Base-by-base conservation (phyloP, 2,329 filamentous ascomycete species). In the Fusarium luffae region DNA sequence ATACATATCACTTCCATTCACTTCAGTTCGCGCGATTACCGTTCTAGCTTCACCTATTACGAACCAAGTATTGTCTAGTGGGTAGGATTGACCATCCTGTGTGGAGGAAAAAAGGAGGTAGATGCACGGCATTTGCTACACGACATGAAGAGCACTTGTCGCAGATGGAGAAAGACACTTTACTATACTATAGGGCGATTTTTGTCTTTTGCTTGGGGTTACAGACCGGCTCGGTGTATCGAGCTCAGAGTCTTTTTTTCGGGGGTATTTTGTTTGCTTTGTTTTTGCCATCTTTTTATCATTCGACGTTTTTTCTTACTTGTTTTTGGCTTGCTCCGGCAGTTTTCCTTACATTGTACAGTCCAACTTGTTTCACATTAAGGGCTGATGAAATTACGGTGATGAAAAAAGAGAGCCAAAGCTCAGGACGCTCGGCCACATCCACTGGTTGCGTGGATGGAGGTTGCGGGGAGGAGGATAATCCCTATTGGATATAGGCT, bases 301-400 rank as follows among this genome's bases (percentile, higher is more conserved):
- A 54, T 32, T 21, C 40, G 18, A 54, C 32, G 54, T n/a, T 59
- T 54, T 73, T 65, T 59, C n/a, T 63, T 27, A 25, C 12, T 40
- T 27, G 32, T 51, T 51, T 57, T 48, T 69, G 68, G 59, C 52
- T 55, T 65, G 59, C 51, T 55, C 54, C 34, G 55, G 55, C 68
- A 70, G 19, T 46, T 44, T 64, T 62, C 56, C 64, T 68, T 71
- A 55, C 47, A 66, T 49, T 70, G 61, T 70, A 70, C 71, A 73
- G 72, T 70, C 72, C 68, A 50, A 41, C 55, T 63, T 66, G 54
- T 57, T 71, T 70, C 52, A 41, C 48, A 37, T 70, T 64, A 43
- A 73, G 72, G 72, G 72, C 70, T 74, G 67, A 74, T 69, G 72
- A 74, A 74, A 74, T 73, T 69, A 74, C 70, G 68, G 72, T 74